phyloP scores from a whole-genome alignment of 2,329 filamentous ascomycete species.

The Penicillium sp. region DNA sequence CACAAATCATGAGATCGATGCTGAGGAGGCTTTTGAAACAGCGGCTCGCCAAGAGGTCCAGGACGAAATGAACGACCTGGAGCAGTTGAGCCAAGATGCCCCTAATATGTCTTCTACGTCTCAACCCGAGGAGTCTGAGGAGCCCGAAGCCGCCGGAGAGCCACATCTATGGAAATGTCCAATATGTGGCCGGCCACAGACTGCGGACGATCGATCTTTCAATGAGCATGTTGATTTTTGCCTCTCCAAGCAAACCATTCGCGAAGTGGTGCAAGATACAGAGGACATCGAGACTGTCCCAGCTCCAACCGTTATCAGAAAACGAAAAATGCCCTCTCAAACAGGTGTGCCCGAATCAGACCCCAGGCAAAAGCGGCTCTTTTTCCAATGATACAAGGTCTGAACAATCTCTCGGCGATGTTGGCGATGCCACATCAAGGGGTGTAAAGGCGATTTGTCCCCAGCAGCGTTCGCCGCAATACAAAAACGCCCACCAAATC shows the following conservation, averaged over 20 bases:
- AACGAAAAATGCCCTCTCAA: slow-evolving; percentile 39
- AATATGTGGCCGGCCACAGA: slow-evolving; percentile 77
- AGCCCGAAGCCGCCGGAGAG: slow-evolving; percentile 19
- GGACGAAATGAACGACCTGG: slow-evolving; percentile 63
- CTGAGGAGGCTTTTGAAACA: slow-evolving; percentile 66
- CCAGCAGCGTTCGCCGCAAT: too few species aligned
- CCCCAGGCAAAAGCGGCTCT: slow-evolving; percentile 37
- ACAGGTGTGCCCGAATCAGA: slow-evolving; percentile 18
- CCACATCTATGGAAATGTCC: slow-evolving; percentile 79
- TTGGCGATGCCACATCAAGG: too few species aligned
- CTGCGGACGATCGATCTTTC: slow-evolving; percentile 73
- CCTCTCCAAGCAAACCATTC: slow-evolving; percentile 81
- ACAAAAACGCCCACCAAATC: not conserved
- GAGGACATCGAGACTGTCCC: slow-evolving; percentile 12
- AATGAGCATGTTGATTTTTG: slow-evolving; percentile 94
- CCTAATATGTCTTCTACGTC: slow-evolving; percentile 8
- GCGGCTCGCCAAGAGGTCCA: slow-evolving; percentile 62
- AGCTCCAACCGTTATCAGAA: slow-evolving; percentile 15
- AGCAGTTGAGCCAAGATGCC: slow-evolving; percentile 62
- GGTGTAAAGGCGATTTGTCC: too few species aligned
- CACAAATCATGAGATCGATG: slow-evolving; percentile 67
- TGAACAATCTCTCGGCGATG: too few species aligned
- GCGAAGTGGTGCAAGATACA: slow-evolving; percentile 70
- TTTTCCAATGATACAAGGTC: slow-evolving; percentile 33
- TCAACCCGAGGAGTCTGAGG: slow-evolving; percentile 30